phyloP scores from a whole-genome alignment of 2,329 filamentous ascomycete species.

The Xylaria sp. region DNA sequence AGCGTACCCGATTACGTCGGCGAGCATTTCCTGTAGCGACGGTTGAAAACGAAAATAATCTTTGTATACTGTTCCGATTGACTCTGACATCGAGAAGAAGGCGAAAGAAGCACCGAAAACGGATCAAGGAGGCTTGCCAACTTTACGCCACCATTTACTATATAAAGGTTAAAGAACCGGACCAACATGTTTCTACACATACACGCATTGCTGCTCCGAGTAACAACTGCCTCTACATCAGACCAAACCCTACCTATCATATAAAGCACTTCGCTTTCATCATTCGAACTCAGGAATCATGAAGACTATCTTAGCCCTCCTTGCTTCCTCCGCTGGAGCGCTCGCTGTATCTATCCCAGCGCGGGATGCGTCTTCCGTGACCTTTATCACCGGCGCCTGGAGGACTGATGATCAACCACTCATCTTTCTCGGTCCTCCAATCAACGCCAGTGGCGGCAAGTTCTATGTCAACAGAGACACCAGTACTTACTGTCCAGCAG shows the following conservation, averaged over 20 bases:
- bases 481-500: constrained; percentile 40
- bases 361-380: background rate
- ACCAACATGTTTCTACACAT: background rate
- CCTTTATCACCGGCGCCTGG: constrained; percentile 42
- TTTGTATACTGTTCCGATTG: background rate
- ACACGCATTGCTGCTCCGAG: background rate
- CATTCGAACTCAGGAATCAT: constrained; percentile 10
- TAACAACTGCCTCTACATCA: background rate
- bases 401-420: constrained; percentile 9
- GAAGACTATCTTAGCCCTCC: constrained; percentile 27
- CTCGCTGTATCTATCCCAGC: constrained; percentile 22
- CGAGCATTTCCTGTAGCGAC: background rate
- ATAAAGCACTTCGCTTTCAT: background rate
- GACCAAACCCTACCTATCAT: background rate
- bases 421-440: constrained; percentile 34
- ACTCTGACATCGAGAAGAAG: background rate
- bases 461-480: constrained; percentile 42
- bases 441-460: constrained; percentile 43
- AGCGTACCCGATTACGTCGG: background rate
- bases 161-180: background rate
- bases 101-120: background rate
- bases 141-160: background rate
- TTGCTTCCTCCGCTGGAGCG: constrained; percentile 20
- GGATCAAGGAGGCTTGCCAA: background rate
- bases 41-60: background rate